Conservation (phyloP, 139 green algal species). For the Tetradesmus lagerheimii region DNA sequence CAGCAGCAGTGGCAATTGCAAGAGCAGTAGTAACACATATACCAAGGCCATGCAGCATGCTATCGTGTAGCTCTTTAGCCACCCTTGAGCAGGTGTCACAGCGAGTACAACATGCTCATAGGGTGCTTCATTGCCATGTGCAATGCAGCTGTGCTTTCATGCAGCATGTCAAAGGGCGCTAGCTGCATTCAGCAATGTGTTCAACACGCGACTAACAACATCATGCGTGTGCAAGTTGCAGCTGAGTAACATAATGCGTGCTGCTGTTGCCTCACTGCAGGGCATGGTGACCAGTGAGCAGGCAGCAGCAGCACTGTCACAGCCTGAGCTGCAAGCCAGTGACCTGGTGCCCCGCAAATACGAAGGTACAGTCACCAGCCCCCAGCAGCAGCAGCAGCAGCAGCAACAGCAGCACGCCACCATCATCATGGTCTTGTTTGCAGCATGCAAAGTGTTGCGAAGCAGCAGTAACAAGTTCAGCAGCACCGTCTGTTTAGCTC, state of each 20-base stretch:
- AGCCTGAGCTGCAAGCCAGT: conserved; percentile 51
- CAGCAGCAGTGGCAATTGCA: not conserved
- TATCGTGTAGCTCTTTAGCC: not conserved
- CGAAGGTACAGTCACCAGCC: conserved; percentile 58
- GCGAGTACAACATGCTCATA: not conserved
- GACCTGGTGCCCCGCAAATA: conserved; percentile 75
- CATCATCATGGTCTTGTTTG: not conserved
- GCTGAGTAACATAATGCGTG: too few relatives aligned
- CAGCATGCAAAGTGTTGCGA: not conserved
- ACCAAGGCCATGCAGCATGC: not conserved
- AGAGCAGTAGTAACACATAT: not conserved
- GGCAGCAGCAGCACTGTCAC: conserved; percentile 53
- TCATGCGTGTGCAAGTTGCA: too few relatives aligned
- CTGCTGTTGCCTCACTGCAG: conserved; percentile 25
- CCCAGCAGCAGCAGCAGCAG: not conserved
- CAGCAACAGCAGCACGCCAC: not conserved
- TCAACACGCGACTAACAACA: too few relatives aligned
- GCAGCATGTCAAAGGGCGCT: not conserved
- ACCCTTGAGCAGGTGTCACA: not conserved
- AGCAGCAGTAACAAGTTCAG: not conserved
- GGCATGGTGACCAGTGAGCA: conserved; percentile 54
- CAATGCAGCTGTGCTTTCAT: not conserved
- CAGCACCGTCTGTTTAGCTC: too few relatives aligned
- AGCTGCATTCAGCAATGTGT: too few relatives aligned
- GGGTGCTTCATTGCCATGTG: not conserved